These are phyloP conservation scores for Sphaerulina populicola DNA, from an alignment of 2,329 filamentous ascomycete species.

Conservation along the genomic window DNA sequence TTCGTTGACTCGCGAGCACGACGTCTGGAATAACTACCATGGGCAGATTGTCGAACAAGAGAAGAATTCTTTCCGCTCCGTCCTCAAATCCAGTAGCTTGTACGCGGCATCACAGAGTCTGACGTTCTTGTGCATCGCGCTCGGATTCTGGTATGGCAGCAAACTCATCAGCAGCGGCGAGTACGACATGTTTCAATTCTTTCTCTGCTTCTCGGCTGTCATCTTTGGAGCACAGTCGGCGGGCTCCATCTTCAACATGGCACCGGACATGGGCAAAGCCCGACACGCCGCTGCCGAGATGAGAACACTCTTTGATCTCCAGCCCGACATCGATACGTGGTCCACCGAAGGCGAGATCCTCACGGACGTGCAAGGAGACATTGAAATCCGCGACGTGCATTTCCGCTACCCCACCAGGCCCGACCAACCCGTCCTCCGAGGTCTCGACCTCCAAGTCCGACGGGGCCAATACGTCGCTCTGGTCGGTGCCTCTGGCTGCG, in stretches of 20 bases:
- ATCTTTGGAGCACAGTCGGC: conserved; percentile 91
- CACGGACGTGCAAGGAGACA: conserved; percentile 58
- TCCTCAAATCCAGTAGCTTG: conserved; percentile 66
- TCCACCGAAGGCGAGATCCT: conserved; percentile 58
- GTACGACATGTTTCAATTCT: conserved; percentile 79
- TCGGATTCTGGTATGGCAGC: conserved; percentile 90
- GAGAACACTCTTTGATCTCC: conserved; percentile 73
- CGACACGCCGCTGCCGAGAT: conserved; percentile 73
- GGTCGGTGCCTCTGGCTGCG: conserved; percentile 88
- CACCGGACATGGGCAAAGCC: conserved; percentile 87
- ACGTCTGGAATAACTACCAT: conserved; percentile 68
- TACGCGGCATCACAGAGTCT: conserved; percentile 81
- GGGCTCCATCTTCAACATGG: conserved; percentile 80
- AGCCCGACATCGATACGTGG: conserved; percentile 77
- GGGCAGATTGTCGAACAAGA: conserved; percentile 58
- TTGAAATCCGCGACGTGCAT: conserved; percentile 88
- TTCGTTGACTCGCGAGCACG: conserved; percentile 74
- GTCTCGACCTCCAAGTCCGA: conserved; percentile 63
- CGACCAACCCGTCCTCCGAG: conserved; percentile 84
- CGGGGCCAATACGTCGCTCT: conserved; percentile 80
- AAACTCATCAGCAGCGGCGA: conserved; percentile 62
- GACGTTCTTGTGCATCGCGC: conserved; percentile 72
- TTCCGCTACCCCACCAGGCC: conserved; percentile 89
- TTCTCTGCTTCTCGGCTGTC: conserved; percentile 77
- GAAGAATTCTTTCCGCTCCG: conserved; percentile 59